Base-by-base conservation (phyloP, 192 early-diverging fungal genomes). In the Haplosporangium gracile region DNA sequence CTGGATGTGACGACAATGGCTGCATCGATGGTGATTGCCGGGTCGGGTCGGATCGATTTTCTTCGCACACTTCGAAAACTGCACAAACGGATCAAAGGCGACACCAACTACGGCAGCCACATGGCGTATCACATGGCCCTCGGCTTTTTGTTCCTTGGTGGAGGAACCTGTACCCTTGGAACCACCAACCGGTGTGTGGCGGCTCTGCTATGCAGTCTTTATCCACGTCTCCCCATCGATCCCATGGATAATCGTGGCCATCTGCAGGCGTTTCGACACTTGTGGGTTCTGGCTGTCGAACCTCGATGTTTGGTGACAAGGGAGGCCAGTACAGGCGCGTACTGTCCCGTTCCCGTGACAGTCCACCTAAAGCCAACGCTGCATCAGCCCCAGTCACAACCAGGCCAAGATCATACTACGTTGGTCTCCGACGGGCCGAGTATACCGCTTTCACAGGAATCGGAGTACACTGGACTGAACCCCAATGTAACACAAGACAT, bases 241-340 rank as follows among this genome's bases (percentile, higher is more conserved):
- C 80, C 90, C 9, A 77, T 78, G 15, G 94, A 95, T 82, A 95
- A 96, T 72, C 83, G 89, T 18, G 87, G 85, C 2, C 95, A 96
- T 78, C 60, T 96, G n/a, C 96, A 97, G 87, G 93, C 92, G 6
- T 90, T 96, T 68, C 88, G 97, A 40, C 95, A 97, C 84, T 75
- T 97, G 49, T 97, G 97, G 97, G 93, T 92, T 15, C 77, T 97
- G 39, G 95, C 96, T 10, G 88, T 94, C 2, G 95, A 95, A 36
- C 82, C 80, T 15, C 83, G 96, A 57, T 95, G 93, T 78, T 83
- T 97, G 18, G 90, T 96, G 51, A 88, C 94, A 1, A 80, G 93
- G n/a, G 94, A 97, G 72, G 91, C 91, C 18, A 89, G 90, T 20
- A 93, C 89, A 2, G 77, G 90, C 4, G 77, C 85, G 32, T 88